Evolutionary conservation across 1,284 basidiomycete genomes (phyloP), one percentile per base, ranked within the genome.

Genomic region (Pyrrhoderma noxium): DNA sequence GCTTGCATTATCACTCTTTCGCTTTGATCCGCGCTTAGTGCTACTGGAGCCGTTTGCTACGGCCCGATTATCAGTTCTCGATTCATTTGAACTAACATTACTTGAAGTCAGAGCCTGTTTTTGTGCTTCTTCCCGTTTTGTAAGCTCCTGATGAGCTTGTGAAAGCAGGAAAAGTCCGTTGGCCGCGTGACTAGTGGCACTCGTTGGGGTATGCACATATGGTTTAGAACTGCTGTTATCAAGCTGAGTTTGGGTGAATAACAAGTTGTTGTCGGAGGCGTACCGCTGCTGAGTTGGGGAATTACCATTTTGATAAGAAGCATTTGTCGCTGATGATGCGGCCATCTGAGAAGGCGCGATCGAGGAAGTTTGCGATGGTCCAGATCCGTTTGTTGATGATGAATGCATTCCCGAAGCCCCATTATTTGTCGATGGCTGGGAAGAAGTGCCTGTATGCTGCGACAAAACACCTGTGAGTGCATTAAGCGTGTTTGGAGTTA

Each of bases 91-190:
- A 64, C 48, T 57, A 58, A 22, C 8, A 31, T 23, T 14, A 56
- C 55, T 62, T 57, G 52, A 64, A 59, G 56, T 64, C 39, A 57
- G 64, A 46, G 57, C 69, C 52, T 76, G 74, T 52, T 76, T 74
- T 59, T 82, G 79, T 0, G 79, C 78, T 64, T 90, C 88, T 63
- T 95, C 93, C 21, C 91, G 83, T 72, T 95, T 95, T n/a, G 90
- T 89, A 52, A 96, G 80, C 73, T 96, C 93, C 64, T 95, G 91
- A 63, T 95, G 93, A 19, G 93, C 93, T 66, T 96, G 92, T 5
- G 85, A 89, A 52, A 97, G 81, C 45, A 97, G 73, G 73, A 94
- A 97, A 41, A 97, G 80, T 16, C 93, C 93, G 63, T 93, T 94
- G 49, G 92, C 86, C 31, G 90, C 89, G 5, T 74, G 71, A 49